Percentiles rank a stretch among this genome's conserved stretches.
Conservation (phyloP, 176 grass and related monocot genomes). For the Thinopyrum elongatum region DNA sequence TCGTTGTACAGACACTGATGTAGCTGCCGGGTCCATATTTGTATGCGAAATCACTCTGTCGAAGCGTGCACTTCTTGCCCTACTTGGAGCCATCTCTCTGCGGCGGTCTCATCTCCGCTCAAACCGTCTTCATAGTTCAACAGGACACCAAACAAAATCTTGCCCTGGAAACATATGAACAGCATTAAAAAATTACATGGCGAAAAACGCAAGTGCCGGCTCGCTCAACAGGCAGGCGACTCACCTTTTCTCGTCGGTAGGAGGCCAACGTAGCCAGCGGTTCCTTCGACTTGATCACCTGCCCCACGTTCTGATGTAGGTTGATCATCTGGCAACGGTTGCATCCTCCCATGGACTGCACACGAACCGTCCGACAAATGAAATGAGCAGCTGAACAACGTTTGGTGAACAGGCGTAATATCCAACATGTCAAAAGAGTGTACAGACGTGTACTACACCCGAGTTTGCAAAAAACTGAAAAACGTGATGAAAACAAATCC, state of each 20-base stretch:
- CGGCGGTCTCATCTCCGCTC: constrained; percentile 26
- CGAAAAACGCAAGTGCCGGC: background rate
- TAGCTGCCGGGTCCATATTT: too few relatives aligned
- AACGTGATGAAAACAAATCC: too few relatives aligned
- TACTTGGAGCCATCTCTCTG: constrained; percentile 72
- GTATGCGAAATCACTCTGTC: constrained; percentile 20
- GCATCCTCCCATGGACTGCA: constrained; percentile 91
- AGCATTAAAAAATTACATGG: background rate
- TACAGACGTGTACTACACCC: too few relatives aligned
- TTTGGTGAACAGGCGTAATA: background rate
- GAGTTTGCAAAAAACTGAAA: too few relatives aligned
- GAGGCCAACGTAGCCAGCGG: constrained; percentile 88
- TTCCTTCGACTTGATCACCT: constrained; percentile 70
- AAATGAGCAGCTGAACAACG: background rate
- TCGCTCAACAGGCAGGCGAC: background rate
- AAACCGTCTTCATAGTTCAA: constrained; percentile 61
- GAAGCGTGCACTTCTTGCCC: constrained; percentile 68
- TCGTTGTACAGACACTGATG: too few relatives aligned
- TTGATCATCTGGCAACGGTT: constrained; percentile 98
- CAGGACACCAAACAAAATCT: constrained; percentile 83
- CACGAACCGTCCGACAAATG: background rate
- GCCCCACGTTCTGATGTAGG: constrained; percentile 54
- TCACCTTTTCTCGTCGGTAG: constrained; percentile 74
- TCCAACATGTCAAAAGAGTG: too few relatives aligned
- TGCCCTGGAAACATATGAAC: constrained; percentile 49